Conservation (phyloP, 208 protist genomes). For the Crithidia brevicula region DNA sequence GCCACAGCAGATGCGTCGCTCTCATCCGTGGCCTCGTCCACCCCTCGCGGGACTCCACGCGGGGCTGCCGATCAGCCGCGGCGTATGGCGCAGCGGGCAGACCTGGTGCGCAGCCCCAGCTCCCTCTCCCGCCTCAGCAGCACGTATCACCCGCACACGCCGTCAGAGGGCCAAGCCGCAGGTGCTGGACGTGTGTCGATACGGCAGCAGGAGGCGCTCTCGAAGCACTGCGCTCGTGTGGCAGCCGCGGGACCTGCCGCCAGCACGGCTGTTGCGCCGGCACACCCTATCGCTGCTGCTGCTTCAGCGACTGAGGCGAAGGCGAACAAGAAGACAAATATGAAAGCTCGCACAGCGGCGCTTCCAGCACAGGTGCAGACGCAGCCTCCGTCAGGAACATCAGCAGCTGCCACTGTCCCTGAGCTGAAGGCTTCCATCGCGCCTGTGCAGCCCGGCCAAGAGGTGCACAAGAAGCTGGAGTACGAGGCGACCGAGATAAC, state of each 20-base stretch:
- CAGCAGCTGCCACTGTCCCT: neutral
- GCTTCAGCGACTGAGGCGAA: neutral
- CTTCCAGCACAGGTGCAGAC: neutral
- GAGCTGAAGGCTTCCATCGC: conserved; percentile 3
- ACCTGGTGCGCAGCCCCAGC: conserved; percentile 11
- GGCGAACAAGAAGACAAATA: conserved; percentile 1
- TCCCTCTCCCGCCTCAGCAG: conserved; percentile 22
- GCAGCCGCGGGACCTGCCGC: conserved; percentile 8
- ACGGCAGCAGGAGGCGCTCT: conserved; percentile 43
- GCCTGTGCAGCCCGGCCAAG: neutral
- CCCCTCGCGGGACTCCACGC: conserved; percentile 10
- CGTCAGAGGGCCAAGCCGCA: conserved; percentile 19
- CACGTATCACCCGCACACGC: neutral
- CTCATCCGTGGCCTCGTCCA: conserved; percentile 2
- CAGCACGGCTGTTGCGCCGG: too few species aligned
- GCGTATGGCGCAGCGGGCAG: conserved; percentile 2
- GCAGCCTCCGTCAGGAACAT: neutral
- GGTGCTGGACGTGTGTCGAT: conserved; percentile 14
- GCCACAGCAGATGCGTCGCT: neutral
- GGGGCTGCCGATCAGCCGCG: conserved; percentile 6
- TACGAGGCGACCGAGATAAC: conserved; percentile 1
- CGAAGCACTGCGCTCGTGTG: conserved; percentile 44
- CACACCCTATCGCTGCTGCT: too few species aligned
- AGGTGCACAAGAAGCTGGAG: conserved; percentile 14
- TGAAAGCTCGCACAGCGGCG: too few species aligned